Base-by-base conservation (phyloP, 257 asterid genomes). In the Jaltomata sinuosa region DNA sequence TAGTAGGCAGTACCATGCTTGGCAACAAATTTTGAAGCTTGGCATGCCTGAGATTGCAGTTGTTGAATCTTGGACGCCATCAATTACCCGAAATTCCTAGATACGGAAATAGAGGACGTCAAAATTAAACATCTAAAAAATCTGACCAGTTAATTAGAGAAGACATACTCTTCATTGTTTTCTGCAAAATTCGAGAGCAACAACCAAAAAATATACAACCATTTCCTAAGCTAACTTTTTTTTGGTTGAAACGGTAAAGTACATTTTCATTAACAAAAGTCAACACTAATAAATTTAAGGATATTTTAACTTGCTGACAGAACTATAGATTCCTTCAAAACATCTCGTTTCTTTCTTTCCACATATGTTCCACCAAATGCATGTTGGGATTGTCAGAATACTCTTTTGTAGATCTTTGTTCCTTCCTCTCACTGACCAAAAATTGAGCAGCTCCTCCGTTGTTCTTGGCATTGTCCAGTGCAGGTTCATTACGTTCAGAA, bases 11-110 rank as follows among this genome's bases (percentile, higher is more conserved):
- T 38, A 72, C 94, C 95, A 82, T 90, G 90, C 89, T 93, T 91
- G 81, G 89, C 50, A 83, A 89, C 91, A 53, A 83, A 90, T 55
- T 90, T 86, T 31, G 91, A 84, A 80, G 93, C 93, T 85, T 91
- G 92, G 86, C 86, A 84, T 72, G 93, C 93, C 91, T 89, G 92
- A 80, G 89, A 45, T 89, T 89, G 92, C 92, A 93, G 85, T 84
- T 90, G 94, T 52, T 80, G 90, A 83, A 93, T 83, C 89, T 85
- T 93, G 14, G 94, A 84, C 0, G 95, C 94, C 94, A 93, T 91
- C 45, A 40, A 29, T 69, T 53, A 71, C 55, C 71, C 21, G 10
- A 68, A 83, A 21, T 68, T 36, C 78, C 78, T 68, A 36, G 18
- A 36, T 36, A 19, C 52, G 19, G 50, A 36, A 68, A 68, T 68